Evolutionary conservation across 2,329 filamentous ascomycete species (phyloP), one percentile per base, ranked within the genome.

Genomic region (Cladophialophora chaetospira): DNA sequence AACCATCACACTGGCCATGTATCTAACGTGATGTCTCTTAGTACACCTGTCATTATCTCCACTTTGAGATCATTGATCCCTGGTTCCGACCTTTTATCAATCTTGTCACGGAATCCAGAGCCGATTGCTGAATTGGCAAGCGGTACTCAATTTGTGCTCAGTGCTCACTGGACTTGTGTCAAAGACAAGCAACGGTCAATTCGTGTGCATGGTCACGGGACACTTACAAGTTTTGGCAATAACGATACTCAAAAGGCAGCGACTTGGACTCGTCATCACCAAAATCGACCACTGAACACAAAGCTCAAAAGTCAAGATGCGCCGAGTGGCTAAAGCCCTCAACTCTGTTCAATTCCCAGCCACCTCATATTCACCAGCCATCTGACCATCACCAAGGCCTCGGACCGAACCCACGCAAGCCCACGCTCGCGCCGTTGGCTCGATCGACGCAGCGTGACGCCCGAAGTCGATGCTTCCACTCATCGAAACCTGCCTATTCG

Each of bases 331-430:
- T 11, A 5, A 44, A 9, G 21, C 13, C 13, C 21, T 13, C 8
- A 21, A n/a, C 19, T 26, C 42, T 44, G 23, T 13, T n/a, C 10
- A n/a, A 15, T 15, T 13, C 48, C 48, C 48, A 51, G 48, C 48
- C 48, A 42, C 48, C 35, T 56, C 43, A 44, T 42, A 35, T 13
- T 55, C 42, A 54, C 60, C 55, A 59, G 60, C 60, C 60, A 59
- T 55, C 45, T 38, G 43, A 33, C 49, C 48, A 26, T 57, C 53
- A 46, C 45, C 50, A 42, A 38, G 57, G 58, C 58, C 42, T 60
- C 59, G 59, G 59, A 53, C 59, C 59, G 59, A 56, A 56, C 59
- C 58, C 59, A 61, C 59, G 59, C 59, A 55, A 56, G 54, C 59
- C 58, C 59, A 61, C 59, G 59, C 40, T 58, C 44, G 53, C 25